These are phyloP conservation scores for Candida buenavistaensis DNA, from an alignment of 1,139 yeast genomes.

Conservation along the genomic window DNA sequence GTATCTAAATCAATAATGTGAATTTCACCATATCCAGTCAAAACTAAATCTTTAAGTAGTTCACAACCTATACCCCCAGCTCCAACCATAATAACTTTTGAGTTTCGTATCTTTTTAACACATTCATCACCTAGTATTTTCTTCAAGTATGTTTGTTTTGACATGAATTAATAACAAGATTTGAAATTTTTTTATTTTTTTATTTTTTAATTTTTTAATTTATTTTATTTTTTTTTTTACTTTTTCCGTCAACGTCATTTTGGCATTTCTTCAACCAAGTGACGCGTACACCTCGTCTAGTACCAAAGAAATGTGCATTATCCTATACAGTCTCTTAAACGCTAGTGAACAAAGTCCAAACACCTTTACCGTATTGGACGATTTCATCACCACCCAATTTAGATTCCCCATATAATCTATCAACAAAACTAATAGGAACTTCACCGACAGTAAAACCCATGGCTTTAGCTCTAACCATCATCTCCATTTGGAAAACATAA, in stretches of 20 bases:
- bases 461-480: slow-evolving; percentile 81
- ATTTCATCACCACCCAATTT: slow-evolving; percentile 84
- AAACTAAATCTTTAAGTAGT: slow-evolving; percentile 76
- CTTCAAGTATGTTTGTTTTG: slow-evolving; percentile 43
- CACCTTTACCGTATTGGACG: slow-evolving; percentile 73
- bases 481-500: slow-evolving; percentile 86
- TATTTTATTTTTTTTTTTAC: not conserved
- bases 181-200: too few species aligned
- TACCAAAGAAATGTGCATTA: too few species aligned
- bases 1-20: slow-evolving; percentile 95
- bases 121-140: slow-evolving; percentile 45
- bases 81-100: slow-evolving; percentile 86
- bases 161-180: too few species aligned
- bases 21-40: slow-evolving; percentile 85
- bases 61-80: slow-evolving; percentile 99
- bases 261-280: too few species aligned
- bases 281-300: too few species aligned
- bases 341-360: slow-evolving; percentile 66
- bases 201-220: too few species aligned
- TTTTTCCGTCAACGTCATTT: not conserved
- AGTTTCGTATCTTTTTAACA: slow-evolving; percentile 28
- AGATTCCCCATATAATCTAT: slow-evolving; percentile 77
- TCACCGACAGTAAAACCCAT: slow-evolving; percentile 74
- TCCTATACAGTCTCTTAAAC: too few species aligned
- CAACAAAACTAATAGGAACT: slow-evolving; percentile 79